A percentile compares a stretch with the other conserved stretches of the same genome.
Evolutionary conservation across 1,284 basidiomycete species (phyloP).

Genomic region (Ceratobasidium sp.): DNA sequence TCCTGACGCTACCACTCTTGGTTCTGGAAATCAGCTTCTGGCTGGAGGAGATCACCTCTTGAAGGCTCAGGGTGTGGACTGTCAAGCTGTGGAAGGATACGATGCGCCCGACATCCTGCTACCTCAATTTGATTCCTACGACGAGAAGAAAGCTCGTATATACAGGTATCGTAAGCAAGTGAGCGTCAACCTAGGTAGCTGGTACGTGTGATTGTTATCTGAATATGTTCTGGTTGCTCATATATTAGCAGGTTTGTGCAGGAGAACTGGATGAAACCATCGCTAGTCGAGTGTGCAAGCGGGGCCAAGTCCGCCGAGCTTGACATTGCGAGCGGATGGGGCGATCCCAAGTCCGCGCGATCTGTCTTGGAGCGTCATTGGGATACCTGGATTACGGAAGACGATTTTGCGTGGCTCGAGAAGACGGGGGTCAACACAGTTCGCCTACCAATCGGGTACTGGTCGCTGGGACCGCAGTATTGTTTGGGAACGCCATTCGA

Average conservation of each 20-base stretch:
- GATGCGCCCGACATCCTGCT: slow-evolving; percentile 6
- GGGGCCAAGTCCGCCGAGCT: slow-evolving; percentile 65
- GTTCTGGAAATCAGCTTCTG: not conserved
- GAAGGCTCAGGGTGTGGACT: not conserved
- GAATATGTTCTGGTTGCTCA: slow-evolving; percentile 12
- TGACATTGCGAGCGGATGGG: slow-evolving; percentile 61
- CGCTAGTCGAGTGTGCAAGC: slow-evolving; percentile 73
- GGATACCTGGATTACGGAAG: slow-evolving; percentile 79
- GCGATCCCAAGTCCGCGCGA: slow-evolving; percentile 61
- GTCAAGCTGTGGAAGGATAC: not conserved
- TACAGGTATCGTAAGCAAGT: slow-evolving; percentile 48
- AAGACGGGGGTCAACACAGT: slow-evolving; percentile 57
- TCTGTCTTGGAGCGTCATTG: slow-evolving; percentile 78
- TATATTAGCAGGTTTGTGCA: slow-evolving; percentile 73
- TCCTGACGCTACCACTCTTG: not conserved
- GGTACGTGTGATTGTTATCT: slow-evolving; percentile 57
- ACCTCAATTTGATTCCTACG: slow-evolving; percentile 36
- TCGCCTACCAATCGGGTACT: slow-evolving; percentile 75
- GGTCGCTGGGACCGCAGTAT: slow-evolving; percentile 62
- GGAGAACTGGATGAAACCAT: slow-evolving; percentile 83
- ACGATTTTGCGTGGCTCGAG: slow-evolving; percentile 66
- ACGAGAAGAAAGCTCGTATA: slow-evolving; percentile 41
- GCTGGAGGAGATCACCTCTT: not conserved
- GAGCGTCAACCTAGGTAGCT: slow-evolving; percentile 74
- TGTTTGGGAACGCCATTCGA: slow-evolving; percentile 52